Base-by-base conservation (phyloP, 2,329 filamentous ascomycete species). In the Stagonosporopsis cucurbitacearum region DNA sequence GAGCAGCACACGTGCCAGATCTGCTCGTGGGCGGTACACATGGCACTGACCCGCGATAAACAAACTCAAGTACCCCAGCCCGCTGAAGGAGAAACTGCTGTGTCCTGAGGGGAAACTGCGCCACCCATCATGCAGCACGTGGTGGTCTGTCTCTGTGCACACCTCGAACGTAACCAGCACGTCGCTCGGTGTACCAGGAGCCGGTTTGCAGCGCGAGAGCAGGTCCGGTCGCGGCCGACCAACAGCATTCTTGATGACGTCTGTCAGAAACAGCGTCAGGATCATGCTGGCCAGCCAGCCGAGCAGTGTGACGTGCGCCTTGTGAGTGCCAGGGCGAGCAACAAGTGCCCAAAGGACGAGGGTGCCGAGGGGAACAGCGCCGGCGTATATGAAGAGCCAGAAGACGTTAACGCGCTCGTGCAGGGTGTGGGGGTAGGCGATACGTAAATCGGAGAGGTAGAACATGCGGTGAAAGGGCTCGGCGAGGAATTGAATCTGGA, bases 401-500 rank as follows among this genome's bases (percentile, higher is more conserved):
- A 80, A 74, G 13, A 96, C 87, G 7, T 92, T 82, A 0, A 99
- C 95, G 59, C 92, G 86, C 76, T 99, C 93, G 46, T 89, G 78
- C 53, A 89, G 82, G 20, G 95, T 92, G 77, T 96, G 90, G 0
- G 95, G 95, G 70, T 89, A 97, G 62, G 91, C 88, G 57, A 98
- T 92, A 45, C 86, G 81, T 22, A 90, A 83, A 73, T 98, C 92
- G 72, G 92, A 90, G 59, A 98, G 84, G 62, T 86, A 90, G 79
- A 99, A 98, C 86, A 97, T 90, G 77, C 91, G 92, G 75, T 98
- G 92, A 74, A 98, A 98, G 0, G 95, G 95, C 58, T 88, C 87
- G 66, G 91, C 83, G 63, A 89, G 81, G 66, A 90, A 79, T 75
- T 86, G 82, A 39, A 91, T 81, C 84, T 91, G 70, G 37, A 37